A percentile compares a stretch with the other conserved stretches of the same genome.
These are phyloP conservation scores for Ajuga chamaepitys DNA, from an alignment of 257 asterid species.

Conservation along the genomic window DNA sequence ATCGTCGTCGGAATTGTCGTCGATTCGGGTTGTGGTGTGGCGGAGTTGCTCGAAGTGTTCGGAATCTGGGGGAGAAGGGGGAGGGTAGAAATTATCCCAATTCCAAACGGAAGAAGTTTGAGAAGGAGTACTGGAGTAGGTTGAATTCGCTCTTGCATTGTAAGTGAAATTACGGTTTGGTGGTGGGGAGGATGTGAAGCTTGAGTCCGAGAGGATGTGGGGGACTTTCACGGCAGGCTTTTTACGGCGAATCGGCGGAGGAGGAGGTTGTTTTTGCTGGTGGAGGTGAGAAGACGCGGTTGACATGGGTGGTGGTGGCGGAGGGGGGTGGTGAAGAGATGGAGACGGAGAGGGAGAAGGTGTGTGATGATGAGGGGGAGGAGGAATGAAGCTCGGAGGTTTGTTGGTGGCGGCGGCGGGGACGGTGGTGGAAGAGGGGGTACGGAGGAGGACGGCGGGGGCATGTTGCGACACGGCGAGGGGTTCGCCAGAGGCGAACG, in stretches of 20 bases:
- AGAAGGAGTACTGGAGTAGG: conserved; percentile 75
- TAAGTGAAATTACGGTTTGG: conserved; percentile 41
- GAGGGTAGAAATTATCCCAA: conserved; percentile 93
- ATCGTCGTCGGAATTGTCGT: conserved; percentile 23
- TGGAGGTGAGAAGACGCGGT: conserved; percentile 38
- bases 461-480: conserved; percentile 74
- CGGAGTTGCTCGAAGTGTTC: conserved; percentile 65
- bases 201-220: conserved; percentile 82
- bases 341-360: conserved; percentile 37
- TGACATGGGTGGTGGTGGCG: conserved; percentile 39
- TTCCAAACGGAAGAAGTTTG: conserved; percentile 93
- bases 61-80: conserved; percentile 91
- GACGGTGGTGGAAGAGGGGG: conserved; percentile 36
- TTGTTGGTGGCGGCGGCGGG: conserved; percentile 24
- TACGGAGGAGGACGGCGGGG: conserved; percentile 78
- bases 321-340: conserved; percentile 27
- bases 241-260: conserved; percentile 41
- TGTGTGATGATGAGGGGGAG: conserved; percentile 20
- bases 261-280: conserved; percentile 7
- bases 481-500: conserved; percentile 85
- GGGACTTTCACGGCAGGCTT: conserved; percentile 56
- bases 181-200: conserved; percentile 64
- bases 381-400: conserved; percentile 21
- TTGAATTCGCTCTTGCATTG: conserved; percentile 58
- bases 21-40: conserved; percentile 11